Evolutionary conservation across 352 stramenopile genomes (phyloP).

Genomic region (Globisporangium perplexum): DNA sequence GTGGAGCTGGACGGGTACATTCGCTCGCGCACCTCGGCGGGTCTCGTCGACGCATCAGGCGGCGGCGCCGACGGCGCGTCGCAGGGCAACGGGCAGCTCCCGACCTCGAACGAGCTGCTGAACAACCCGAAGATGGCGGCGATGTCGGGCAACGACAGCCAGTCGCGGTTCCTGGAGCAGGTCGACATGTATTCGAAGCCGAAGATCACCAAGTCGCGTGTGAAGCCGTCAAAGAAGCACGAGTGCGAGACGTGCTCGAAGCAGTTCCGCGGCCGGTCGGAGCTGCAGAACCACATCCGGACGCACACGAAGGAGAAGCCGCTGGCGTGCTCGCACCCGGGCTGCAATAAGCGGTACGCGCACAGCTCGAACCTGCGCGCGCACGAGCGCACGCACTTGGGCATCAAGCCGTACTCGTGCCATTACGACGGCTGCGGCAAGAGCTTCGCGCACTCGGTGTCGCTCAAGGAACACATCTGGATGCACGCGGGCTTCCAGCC

Average conservation of each 20-base stretch:
- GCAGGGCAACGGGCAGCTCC: conserved; percentile 4
- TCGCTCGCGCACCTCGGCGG: conserved; percentile 48
- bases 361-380: conserved; percentile 89
- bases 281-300: conserved; percentile 85
- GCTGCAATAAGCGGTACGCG: conserved; percentile 86
- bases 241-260: conserved; percentile 82
- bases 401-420: conserved; percentile 89
- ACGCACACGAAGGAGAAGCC: conserved; percentile 90
- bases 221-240: conserved; percentile 85
- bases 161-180: conserved; percentile 84
- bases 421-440: conserved; percentile 88
- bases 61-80: conserved; percentile 5
- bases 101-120: conserved; percentile 20
- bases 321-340: conserved; percentile 80
- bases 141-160: conserved; percentile 69
- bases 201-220: conserved; percentile 81
- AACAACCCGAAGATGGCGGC: conserved; percentile 66
- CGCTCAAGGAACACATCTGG: conserved; percentile 90
- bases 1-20: conserved; percentile 84
- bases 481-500: conserved; percentile 89
- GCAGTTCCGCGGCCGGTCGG: conserved; percentile 77
- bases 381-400: conserved; percentile 89
- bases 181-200: conserved; percentile 87
- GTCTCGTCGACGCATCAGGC: conserved; percentile 14
- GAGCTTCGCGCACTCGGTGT: conserved; percentile 88